Conservation (phyloP, 2,329 filamentous ascomycete genomes). For the Annulohypoxylon truncatum region DNA sequence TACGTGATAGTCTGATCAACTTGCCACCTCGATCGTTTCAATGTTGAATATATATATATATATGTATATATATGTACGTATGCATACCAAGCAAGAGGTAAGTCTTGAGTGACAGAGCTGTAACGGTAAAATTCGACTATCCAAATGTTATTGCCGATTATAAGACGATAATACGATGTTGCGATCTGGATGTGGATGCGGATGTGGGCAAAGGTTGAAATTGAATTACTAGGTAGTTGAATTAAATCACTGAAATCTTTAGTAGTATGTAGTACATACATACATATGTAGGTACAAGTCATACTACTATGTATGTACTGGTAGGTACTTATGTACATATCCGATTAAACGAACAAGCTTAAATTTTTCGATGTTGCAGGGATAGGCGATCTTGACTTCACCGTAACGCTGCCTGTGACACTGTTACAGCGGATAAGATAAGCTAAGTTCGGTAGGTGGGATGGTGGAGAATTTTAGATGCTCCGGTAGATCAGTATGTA, state of each 20-base stretch:
- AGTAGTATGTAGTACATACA: background rate
- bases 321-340: background rate
- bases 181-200: background rate
- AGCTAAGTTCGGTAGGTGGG: slow-evolving; percentile 32
- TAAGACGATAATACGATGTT: background rate
- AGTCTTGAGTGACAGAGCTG: background rate
- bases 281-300: background rate
- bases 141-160: background rate
- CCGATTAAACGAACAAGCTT: background rate
- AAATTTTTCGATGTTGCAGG: slow-evolving; percentile 12
- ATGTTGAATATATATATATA: background rate
- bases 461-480: slow-evolving; percentile 15
- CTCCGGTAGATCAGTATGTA: slow-evolving; percentile 17
- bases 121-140: background rate
- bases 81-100: background rate
- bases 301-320: background rate
- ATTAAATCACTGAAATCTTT: background rate
- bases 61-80: background rate
- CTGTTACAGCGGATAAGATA: slow-evolving; percentile 14
- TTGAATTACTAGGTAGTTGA: too few relatives aligned
- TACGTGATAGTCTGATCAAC: slow-evolving; percentile 1
- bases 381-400: slow-evolving; percentile 15
- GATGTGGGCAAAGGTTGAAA: background rate
- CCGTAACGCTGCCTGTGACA: slow-evolving; percentile 10
- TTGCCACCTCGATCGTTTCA: background rate